A percentile compares a stretch with the other conserved stretches of the same genome.
Conservation (phyloP, 164 flowering plant genomes). For the Aristolochia californica region DNA sequence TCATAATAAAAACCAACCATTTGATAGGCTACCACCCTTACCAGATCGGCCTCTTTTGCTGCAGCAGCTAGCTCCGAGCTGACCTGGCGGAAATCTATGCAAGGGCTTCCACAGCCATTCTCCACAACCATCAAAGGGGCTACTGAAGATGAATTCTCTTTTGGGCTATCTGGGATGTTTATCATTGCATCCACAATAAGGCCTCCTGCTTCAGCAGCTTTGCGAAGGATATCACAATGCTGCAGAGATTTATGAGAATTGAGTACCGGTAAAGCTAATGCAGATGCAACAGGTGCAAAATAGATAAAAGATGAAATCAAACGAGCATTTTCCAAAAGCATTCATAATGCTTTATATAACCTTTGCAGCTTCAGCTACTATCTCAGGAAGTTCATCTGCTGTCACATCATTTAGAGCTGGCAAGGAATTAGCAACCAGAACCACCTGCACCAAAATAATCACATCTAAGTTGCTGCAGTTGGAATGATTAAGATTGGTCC, state of each 20-base stretch:
- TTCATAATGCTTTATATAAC: slow-evolving; percentile 16
- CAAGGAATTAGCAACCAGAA: slow-evolving; percentile 90
- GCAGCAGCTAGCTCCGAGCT: slow-evolving; percentile 97
- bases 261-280: no score
- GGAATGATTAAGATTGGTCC: no score
- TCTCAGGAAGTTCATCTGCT: slow-evolving; percentile 94
- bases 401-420: slow-evolving; percentile 96
- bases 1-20: no score
- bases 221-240: slow-evolving; percentile 93
- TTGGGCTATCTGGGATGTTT: slow-evolving; percentile 36
- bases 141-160: slow-evolving; percentile 39
- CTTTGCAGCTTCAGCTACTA: slow-evolving; percentile 99
- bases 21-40: no score
- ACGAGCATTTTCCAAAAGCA: neutral
- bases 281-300: no score
- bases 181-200: slow-evolving; percentile 90
- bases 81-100: slow-evolving; percentile 93
- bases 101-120: slow-evolving; percentile 97
- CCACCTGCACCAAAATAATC: slow-evolving; percentile 50
- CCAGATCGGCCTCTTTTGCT: slow-evolving; percentile 95
- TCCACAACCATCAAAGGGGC: slow-evolving; percentile 93
- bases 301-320: no score
- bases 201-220: slow-evolving; percentile 96
- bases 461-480: neutral
- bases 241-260: slow-evolving; percentile 15